Evolutionary conservation across 805 yeast species (phyloP).

Genomic region (Wickerhamiella brachini): DNA sequence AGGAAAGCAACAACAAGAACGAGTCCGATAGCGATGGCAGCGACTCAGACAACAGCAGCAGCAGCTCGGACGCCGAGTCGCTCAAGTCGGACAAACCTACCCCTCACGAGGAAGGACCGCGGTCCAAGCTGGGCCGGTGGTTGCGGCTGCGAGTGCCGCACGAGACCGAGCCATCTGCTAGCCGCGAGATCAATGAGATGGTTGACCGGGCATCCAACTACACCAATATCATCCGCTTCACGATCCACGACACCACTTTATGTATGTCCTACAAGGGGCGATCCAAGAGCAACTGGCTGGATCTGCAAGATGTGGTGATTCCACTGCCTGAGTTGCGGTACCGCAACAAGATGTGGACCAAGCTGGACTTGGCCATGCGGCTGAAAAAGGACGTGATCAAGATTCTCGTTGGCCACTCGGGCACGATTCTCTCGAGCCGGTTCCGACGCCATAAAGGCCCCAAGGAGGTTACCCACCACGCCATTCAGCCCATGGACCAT

Average conservation of each 20-base stretch:
- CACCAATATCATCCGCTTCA: conserved; percentile 50
- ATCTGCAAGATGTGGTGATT: conserved; percentile 61
- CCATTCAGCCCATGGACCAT: conserved; percentile 2
- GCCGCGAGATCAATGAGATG: conserved; percentile 45
- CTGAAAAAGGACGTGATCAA: conserved; percentile 38
- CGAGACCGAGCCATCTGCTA: background rate
- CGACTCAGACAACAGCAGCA: conserved; percentile 1
- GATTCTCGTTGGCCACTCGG: conserved; percentile 37
- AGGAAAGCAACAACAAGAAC: conserved; percentile 9
- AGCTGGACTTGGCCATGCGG: conserved; percentile 48
- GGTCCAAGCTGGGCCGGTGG: background rate
- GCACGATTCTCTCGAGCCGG: conserved; percentile 68
- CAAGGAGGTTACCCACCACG: background rate
- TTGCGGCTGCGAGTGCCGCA: background rate
- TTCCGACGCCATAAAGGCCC: conserved; percentile 25
- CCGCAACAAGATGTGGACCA: conserved; percentile 54
- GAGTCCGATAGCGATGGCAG: conserved; percentile 1
- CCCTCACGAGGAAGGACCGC: background rate
- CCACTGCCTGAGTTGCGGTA: conserved; percentile 49
- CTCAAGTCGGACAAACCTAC: background rate
- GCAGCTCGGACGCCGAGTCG: conserved; percentile 4
- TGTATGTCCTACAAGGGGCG: conserved; percentile 50
- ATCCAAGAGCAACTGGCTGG: conserved; percentile 52
- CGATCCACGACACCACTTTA: conserved; percentile 36
- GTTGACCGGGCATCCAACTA: conserved; percentile 58